phyloP scores from a whole-genome alignment of 176 grass and related monocot species.

The Aegilops umbellulata region DNA sequence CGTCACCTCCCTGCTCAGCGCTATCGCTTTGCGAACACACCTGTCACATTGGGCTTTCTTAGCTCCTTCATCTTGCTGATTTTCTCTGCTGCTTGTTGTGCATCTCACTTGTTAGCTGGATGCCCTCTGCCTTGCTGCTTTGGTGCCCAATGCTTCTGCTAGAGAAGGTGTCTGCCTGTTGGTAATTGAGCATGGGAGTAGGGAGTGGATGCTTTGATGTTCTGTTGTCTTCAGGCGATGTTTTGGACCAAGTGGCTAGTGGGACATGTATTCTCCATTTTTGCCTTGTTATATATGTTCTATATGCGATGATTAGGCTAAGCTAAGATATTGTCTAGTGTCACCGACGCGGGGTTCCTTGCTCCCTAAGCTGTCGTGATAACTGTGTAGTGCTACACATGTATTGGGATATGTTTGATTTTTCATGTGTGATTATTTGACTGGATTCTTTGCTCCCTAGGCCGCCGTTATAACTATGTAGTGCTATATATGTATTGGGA shows the following conservation, averaged over 20 bases:
- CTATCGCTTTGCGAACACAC: neutral
- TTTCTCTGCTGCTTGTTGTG: neutral
- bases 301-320: neutral
- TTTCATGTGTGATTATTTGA: constrained; percentile 11
- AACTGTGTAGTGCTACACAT: neutral
- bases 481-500: neutral
- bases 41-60: neutral
- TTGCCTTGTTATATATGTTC: neutral
- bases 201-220: neutral
- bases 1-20: neutral
- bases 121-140: neutral
- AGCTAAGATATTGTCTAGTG: neutral
- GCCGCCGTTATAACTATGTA: neutral
- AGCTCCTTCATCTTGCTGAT: neutral
- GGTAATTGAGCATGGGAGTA: neutral
- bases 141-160: neutral
- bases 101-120: neutral
- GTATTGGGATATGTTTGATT: neutral
- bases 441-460: neutral
- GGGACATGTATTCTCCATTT: neutral
- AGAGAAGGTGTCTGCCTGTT: neutral
- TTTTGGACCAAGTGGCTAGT: neutral
- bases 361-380: neutral
- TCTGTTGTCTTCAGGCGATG: neutral
- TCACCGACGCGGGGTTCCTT: neutral